Conservation (phyloP, 1,284 basidiomycete genomes). For the Trametes versicolor region DNA sequence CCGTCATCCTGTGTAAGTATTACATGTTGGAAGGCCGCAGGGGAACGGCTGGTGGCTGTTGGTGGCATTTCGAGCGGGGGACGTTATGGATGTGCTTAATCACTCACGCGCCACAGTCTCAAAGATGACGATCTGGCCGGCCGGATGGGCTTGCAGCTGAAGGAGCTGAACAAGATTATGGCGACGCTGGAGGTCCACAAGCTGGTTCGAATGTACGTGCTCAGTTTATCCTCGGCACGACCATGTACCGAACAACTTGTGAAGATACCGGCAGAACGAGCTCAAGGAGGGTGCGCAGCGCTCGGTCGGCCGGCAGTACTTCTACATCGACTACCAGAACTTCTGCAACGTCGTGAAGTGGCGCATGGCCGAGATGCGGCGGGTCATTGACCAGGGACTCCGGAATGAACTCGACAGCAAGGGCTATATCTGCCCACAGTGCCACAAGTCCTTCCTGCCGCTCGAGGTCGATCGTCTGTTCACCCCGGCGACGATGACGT, state of each 20-base stretch:
- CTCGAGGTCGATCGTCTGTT: constrained; percentile 88
- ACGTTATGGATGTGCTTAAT: constrained; percentile 17
- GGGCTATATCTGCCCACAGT: constrained; percentile 95
- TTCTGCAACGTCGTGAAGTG: constrained; percentile 99
- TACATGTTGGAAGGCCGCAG: constrained; percentile 6
- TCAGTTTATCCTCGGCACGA: background rate
- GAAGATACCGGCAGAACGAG: constrained; percentile 86
- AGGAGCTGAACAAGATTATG: constrained; percentile 94
- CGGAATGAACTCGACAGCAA: constrained; percentile 96
- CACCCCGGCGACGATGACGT: constrained; percentile 69
- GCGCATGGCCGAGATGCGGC: constrained; percentile 94
- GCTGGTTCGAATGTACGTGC: constrained; percentile 82
- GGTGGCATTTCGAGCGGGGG: constrained; percentile 10
- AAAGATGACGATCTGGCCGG: constrained; percentile 94
- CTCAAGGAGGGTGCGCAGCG: constrained; percentile 85
- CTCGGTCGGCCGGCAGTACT: constrained; percentile 88
- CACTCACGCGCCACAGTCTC: constrained; percentile 59
- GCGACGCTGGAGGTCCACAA: constrained; percentile 88
- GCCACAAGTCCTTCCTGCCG: constrained; percentile 85
- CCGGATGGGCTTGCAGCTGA: constrained; percentile 88
- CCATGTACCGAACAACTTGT: background rate
- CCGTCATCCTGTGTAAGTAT: constrained; percentile 88
- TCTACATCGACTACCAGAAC: constrained; percentile 95
- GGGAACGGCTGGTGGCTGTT: constrained; percentile 5
- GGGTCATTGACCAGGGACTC: constrained; percentile 87